A percentile compares a stretch with the other conserved stretches of the same genome.
Conservation (phyloP, 202 grass and related monocot genomes). For the Saccharum hybrid region DNA sequence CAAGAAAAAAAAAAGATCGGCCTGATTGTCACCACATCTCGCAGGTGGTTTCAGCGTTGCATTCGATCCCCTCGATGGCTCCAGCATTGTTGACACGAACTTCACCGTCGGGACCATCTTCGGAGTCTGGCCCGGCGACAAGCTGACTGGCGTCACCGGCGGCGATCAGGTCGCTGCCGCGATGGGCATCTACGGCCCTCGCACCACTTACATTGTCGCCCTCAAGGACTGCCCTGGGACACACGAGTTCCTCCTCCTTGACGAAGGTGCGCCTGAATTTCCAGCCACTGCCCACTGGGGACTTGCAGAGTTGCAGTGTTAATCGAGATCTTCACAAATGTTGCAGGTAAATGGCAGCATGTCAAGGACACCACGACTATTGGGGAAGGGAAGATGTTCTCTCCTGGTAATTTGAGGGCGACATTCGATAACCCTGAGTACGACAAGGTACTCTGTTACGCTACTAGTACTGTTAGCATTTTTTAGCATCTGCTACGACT, state of each 20-base stretch:
- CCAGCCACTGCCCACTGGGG: too few species aligned
- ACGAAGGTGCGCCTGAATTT: conserved; percentile 56
- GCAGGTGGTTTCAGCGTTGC: conserved; percentile 94
- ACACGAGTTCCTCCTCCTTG: conserved; percentile 93
- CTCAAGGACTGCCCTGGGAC: conserved; percentile 93
- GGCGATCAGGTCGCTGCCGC: conserved; percentile 79
- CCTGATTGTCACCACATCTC: neutral
- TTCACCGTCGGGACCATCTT: conserved; percentile 98
- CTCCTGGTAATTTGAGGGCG: conserved; percentile 89
- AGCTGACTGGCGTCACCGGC: conserved; percentile 84
- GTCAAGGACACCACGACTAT: conserved; percentile 93
- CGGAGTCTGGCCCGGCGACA: conserved; percentile 93
- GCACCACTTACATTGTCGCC: conserved; percentile 81
- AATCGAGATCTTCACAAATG: neutral
- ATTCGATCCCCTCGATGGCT: conserved; percentile 92
- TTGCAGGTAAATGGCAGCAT: conserved; percentile 95
- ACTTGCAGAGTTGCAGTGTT: neutral
- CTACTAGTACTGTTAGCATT: neutral
- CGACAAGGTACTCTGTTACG: conserved; percentile 50
- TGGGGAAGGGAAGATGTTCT: conserved; percentile 97
- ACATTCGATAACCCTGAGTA: conserved; percentile 93
- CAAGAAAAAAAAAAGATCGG: too few species aligned
- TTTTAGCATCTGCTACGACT: neutral
- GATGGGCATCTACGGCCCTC: conserved; percentile 98
- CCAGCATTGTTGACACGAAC: conserved; percentile 96